Conservation (phyloP, 2,329 filamentous ascomycete genomes). For the Eurotiales sp. region DNA sequence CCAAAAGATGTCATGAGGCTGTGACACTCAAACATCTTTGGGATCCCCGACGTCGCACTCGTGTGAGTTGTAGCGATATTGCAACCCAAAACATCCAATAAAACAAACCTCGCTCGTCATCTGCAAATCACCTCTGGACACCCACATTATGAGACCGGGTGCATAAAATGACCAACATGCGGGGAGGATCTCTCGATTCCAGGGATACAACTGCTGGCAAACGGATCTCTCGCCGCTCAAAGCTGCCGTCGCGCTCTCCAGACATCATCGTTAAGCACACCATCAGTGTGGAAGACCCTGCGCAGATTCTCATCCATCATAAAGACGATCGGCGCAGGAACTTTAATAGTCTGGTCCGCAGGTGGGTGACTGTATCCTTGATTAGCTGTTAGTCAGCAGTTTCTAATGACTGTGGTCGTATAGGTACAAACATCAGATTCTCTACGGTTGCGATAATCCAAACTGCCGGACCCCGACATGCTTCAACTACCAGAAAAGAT, state of each 20-base stretch:
- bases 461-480: constrained; percentile 73
- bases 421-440: constrained; percentile 77
- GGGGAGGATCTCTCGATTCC: constrained; percentile 25
- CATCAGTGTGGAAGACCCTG: constrained; percentile 34
- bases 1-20: background rate
- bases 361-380: constrained; percentile 42
- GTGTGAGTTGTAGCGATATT: background rate
- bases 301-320: constrained; percentile 35
- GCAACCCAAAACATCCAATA: too few species aligned
- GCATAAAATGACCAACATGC: constrained; percentile 40
- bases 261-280: constrained; percentile 38
- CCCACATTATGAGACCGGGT: background rate
- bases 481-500: constrained; percentile 69
- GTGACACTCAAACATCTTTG: too few species aligned
- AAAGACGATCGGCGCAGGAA: constrained; percentile 38
- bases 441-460: constrained; percentile 69
- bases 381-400: constrained; percentile 4
- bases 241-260: constrained; percentile 39
- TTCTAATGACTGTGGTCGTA: constrained; percentile 1
- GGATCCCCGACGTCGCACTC: too few species aligned
- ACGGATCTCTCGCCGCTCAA: constrained; percentile 25
- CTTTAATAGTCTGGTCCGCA: constrained; percentile 62
- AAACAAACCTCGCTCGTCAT: too few species aligned
- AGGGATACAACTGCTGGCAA: constrained; percentile 8
- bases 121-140: background rate